Percentiles rank a stretch among this genome's conserved stretches.
These are phyloP conservation scores for Ascochyta koolunga DNA, from an alignment of 2,329 filamentous ascomycete species.

Conservation along the genomic window DNA sequence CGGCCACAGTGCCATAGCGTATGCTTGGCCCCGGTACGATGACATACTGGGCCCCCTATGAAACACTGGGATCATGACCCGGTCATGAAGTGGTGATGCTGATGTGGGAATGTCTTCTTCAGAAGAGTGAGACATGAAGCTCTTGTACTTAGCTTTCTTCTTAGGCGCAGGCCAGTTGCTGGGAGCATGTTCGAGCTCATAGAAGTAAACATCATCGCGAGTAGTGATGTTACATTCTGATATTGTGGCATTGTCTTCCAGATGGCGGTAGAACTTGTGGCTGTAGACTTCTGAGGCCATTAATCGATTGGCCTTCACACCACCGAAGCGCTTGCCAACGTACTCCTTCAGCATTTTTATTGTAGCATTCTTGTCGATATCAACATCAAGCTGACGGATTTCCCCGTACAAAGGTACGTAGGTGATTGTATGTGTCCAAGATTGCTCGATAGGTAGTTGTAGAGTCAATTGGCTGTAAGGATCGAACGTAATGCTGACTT, in stretches of 20 bases:
- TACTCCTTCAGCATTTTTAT: constrained; percentile 71
- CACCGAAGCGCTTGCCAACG: constrained; percentile 60
- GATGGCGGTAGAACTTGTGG: constrained; percentile 84
- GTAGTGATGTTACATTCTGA: constrained; percentile 71
- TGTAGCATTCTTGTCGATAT: constrained; percentile 77
- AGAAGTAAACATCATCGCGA: constrained; percentile 70
- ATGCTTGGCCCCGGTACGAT: constrained; percentile 35
- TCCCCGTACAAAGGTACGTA: constrained; percentile 77
- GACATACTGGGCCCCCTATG: constrained; percentile 59
- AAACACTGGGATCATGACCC: constrained; percentile 73
- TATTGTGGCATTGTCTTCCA: constrained; percentile 69
- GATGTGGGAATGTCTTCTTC: constrained; percentile 59
- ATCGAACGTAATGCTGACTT: constrained; percentile 98
- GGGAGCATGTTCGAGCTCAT: constrained; percentile 78
- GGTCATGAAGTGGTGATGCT: constrained; percentile 68
- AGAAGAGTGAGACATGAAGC: constrained; percentile 52
- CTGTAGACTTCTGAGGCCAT: constrained; percentile 84
- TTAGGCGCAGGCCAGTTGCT: constrained; percentile 75
- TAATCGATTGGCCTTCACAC: constrained; percentile 65
- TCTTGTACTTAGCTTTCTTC: constrained; percentile 52
- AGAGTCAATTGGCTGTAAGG: constrained; percentile 95
- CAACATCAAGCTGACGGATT: constrained; percentile 75
- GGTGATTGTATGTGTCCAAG: constrained; percentile 76
- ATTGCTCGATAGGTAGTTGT: constrained; percentile 83
- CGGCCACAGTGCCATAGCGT: constrained; percentile 53